A percentile compares a stretch with the other conserved stretches of the same genome.
phyloP scores from a whole-genome alignment of 345 rosid species.

The Kernera saxatilis region DNA sequence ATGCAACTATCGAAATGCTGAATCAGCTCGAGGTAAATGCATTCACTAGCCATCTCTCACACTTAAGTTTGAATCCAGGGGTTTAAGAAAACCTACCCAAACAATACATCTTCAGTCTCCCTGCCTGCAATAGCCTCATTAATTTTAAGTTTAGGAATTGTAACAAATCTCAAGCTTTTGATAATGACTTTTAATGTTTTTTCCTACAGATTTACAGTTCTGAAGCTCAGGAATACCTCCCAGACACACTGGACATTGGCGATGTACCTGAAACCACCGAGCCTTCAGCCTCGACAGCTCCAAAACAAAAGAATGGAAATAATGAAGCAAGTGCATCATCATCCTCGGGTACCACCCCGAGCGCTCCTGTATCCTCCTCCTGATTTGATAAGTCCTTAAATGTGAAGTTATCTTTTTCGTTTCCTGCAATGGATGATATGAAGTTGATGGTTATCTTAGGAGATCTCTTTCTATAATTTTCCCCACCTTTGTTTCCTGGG shows the following conservation, averaged over 20 bases:
- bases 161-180: neutral
- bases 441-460: slow-evolving; percentile 24
- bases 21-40: slow-evolving; percentile 74
- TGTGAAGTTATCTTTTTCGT: neutral
- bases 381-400: slow-evolving; percentile 15
- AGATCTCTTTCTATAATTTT: slow-evolving; percentile 1
- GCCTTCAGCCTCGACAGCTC: slow-evolving; percentile 31
- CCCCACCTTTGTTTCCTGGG: slow-evolving; percentile 6
- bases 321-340: slow-evolving; percentile 49
- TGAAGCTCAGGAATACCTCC: slow-evolving; percentile 60
- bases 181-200: neutral
- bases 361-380: slow-evolving; percentile 28
- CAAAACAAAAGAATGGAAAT: slow-evolving; percentile 47
- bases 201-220: slow-evolving; percentile 41
- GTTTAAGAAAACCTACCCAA: neutral
- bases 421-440: slow-evolving; percentile 18
- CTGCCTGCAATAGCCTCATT: neutral
- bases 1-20: slow-evolving; percentile 79
- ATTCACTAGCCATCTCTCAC: neutral
- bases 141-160: neutral
- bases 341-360: slow-evolving; percentile 44
- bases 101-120: neutral
- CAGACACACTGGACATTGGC: slow-evolving; percentile 78
- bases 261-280: slow-evolving; percentile 54
- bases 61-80: neutral